A percentile compares a stretch with the other conserved stretches of the same genome.
Conservation (phyloP, 2,329 filamentous ascomycete species). For the Trichoderma sp. region DNA sequence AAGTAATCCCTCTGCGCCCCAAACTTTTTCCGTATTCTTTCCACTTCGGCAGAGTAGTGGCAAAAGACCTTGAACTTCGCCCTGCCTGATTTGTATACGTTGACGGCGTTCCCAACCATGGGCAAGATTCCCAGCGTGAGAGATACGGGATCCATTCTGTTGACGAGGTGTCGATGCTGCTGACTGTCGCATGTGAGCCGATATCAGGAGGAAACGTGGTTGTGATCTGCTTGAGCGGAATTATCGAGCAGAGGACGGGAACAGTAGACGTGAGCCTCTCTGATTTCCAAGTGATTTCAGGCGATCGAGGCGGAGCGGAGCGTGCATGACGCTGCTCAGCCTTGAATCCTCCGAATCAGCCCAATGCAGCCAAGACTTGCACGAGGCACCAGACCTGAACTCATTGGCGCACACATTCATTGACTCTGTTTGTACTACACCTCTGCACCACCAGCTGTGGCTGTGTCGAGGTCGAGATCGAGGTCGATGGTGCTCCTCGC, state of each 20-base stretch:
- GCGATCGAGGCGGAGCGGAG: background rate
- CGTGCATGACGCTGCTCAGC: background rate
- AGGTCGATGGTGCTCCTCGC: background rate
- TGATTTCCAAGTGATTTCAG: too few relatives aligned
- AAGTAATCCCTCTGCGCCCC: conserved; percentile 1
- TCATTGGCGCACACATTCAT: background rate
- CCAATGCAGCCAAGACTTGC: conserved; percentile 2
- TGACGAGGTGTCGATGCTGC: fast-evolving
- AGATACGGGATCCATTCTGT: background rate
- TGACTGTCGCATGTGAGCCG: background rate
- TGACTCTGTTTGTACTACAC: background rate
- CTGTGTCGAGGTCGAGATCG: background rate
- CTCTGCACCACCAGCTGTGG: background rate
- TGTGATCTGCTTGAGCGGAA: background rate
- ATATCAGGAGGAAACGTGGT: too few relatives aligned
- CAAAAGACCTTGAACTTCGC: conserved; percentile 8
- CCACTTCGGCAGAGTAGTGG: conserved; percentile 13
- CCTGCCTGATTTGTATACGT: background rate
- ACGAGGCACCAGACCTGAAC: background rate
- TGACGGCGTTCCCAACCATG: background rate
- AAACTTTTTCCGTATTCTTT: conserved; percentile 9
- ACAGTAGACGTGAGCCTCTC: background rate
- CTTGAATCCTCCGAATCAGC: background rate
- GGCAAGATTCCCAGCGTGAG: background rate
- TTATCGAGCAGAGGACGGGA: background rate